phyloP scores from a whole-genome alignment of 768 basidiomycete genomes.

The Boletus sp. region DNA sequence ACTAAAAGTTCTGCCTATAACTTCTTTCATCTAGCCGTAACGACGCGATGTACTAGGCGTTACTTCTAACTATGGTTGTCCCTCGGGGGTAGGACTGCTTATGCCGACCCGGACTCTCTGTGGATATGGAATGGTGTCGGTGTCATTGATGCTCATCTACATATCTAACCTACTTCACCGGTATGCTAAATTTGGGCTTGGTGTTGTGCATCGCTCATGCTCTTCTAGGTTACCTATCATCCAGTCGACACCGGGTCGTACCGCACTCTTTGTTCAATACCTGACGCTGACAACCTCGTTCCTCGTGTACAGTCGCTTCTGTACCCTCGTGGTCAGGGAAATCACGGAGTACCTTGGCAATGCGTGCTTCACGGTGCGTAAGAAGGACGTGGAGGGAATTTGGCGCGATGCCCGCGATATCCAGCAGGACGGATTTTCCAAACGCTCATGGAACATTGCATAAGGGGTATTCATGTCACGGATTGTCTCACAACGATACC shows the following conservation, averaged over 20 bases:
- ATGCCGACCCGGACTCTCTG: conserved; percentile 59
- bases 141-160: conserved; percentile 81
- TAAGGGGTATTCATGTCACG: no score
- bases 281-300: conserved; percentile 68
- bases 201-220: not conserved
- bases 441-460: conserved; percentile 14
- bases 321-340: conserved; percentile 76
- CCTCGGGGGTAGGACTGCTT: no score
- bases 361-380: conserved; percentile 90
- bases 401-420: conserved; percentile 46
- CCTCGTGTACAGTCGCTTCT: conserved; percentile 73
- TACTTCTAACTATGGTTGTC: no score
- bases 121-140: conserved; percentile 81
- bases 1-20: no score
- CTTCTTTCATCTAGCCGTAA: no score
- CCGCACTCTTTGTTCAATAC: conserved; percentile 71
- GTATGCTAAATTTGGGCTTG: conserved; percentile 41
- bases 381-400: conserved; percentile 68
- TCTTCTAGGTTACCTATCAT: conserved; percentile 64
- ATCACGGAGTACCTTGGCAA: conserved; percentile 93
- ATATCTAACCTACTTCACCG: conserved; percentile 59
- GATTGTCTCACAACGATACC: no score
- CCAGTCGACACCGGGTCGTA: conserved; percentile 61
- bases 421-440: conserved; percentile 25
- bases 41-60: no score